Conservation (phyloP, 768 basidiomycete species). For the Pisolithus microcarpus region DNA sequence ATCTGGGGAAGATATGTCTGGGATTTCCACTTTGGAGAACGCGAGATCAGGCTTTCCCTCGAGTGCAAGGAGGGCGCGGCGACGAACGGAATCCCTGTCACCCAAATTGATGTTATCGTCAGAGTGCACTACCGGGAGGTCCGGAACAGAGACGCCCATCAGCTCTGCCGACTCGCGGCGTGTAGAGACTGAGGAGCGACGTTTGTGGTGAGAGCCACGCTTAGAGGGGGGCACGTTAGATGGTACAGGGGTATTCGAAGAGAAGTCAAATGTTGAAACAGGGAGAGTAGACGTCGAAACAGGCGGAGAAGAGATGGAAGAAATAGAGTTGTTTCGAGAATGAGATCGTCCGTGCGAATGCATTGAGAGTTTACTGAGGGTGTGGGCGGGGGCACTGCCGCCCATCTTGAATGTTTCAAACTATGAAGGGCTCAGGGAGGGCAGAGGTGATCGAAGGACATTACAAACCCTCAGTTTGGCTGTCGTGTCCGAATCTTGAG, state of each 20-base stretch:
- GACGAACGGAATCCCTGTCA: constrained; percentile 72
- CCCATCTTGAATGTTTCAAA: constrained; percentile 73
- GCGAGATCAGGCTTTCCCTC: constrained; percentile 74
- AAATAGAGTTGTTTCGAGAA: constrained; percentile 61
- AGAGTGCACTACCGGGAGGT: constrained; percentile 50
- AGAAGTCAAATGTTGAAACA: constrained; percentile 32
- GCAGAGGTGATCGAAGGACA: not conserved
- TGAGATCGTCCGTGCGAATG: constrained; percentile 41
- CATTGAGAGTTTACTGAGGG: constrained; percentile 30
- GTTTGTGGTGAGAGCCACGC: constrained; percentile 76
- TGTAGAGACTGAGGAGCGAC: constrained; percentile 84
- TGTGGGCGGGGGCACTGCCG: constrained; percentile 27
- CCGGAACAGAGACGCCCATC: constrained; percentile 75
- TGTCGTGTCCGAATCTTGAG: constrained; percentile 25
- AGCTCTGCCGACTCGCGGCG: constrained; percentile 85
- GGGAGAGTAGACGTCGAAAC: constrained; percentile 34
- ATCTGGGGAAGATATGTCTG: constrained; percentile 60
- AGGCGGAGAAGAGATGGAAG: constrained; percentile 30
- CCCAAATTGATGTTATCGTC: constrained; percentile 65
- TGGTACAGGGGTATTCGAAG: constrained; percentile 27
- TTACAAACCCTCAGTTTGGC: constrained; percentile 38
- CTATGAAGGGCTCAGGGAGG: constrained; percentile 29
- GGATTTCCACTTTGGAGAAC: constrained; percentile 77
- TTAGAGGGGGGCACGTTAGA: constrained; percentile 31
- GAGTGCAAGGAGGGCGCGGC: constrained; percentile 77